A percentile compares a stretch with the other conserved stretches of the same genome.
phyloP scores from a whole-genome alignment of 768 basidiomycete genomes.

The Boletus barrowsii region DNA sequence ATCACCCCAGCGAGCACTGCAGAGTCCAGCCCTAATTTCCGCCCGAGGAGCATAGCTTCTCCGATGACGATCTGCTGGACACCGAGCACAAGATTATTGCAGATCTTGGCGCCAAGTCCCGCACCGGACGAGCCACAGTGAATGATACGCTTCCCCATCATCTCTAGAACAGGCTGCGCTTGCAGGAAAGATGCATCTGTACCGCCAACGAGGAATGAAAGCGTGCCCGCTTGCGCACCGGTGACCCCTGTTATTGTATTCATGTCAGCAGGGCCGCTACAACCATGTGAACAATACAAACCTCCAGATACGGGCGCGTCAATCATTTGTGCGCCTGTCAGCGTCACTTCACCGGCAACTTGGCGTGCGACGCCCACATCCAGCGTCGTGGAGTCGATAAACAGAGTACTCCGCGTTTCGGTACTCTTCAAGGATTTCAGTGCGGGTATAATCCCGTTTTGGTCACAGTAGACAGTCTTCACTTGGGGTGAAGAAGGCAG shows the following conservation, averaged over 20 bases:
- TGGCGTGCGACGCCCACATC: constrained; percentile 72
- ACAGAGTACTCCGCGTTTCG: constrained; percentile 48
- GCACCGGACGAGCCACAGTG: constrained; percentile 81
- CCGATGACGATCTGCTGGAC: constrained; percentile 80
- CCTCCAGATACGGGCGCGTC: constrained; percentile 96
- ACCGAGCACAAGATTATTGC: constrained; percentile 79
- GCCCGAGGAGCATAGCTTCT: constrained; percentile 90
- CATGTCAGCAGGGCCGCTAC: neutral
- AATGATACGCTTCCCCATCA: constrained; percentile 81
- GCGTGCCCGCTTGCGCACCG: constrained; percentile 82
- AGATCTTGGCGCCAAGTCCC: constrained; percentile 86
- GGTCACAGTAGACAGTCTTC: constrained; percentile 62
- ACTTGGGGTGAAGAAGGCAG: constrained; percentile 91
- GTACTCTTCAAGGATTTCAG: constrained; percentile 46
- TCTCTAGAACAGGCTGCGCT: constrained; percentile 56
- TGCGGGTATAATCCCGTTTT: constrained; percentile 61
- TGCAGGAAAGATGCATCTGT: constrained; percentile 51
- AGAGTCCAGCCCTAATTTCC: constrained; percentile 76
- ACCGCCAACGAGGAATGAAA: constrained; percentile 92
- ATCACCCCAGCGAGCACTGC: constrained; percentile 76
- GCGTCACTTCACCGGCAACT: constrained; percentile 53
- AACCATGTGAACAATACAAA: constrained; percentile 32
- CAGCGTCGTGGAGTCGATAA: constrained; percentile 89
- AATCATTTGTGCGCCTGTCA: constrained; percentile 68
- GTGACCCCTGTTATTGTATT: constrained; percentile 55